Conservation (phyloP, 805 yeast genomes). For the Candida dendrica region DNA sequence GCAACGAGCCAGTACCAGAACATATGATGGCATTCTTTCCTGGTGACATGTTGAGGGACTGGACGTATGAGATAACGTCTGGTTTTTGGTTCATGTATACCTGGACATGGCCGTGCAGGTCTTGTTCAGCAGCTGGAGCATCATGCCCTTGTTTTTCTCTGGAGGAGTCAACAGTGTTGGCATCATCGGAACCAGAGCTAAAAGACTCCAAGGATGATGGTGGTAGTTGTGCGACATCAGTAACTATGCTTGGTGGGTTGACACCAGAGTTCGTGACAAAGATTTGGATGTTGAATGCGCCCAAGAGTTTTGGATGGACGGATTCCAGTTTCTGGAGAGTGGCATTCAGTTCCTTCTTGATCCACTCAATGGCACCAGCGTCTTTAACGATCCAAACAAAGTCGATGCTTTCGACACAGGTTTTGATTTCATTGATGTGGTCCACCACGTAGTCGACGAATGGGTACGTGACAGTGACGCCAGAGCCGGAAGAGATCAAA, state of each 20-base stretch:
- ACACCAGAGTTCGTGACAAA: slow-evolving; percentile 23
- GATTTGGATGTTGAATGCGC: slow-evolving; percentile 14
- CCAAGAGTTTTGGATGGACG: not conserved
- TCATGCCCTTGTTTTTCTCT: not conserved
- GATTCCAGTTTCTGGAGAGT: not conserved
- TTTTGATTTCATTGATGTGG: slow-evolving; percentile 5
- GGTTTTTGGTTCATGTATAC: slow-evolving; percentile 12
- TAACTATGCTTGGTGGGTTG: not conserved
- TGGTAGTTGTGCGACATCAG: not conserved
- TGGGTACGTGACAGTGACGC: slow-evolving; percentile 44
- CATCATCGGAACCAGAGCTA: not conserved
- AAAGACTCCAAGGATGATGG: not conserved
- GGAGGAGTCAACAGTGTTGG: not conserved
- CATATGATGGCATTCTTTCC: slow-evolving; percentile 33
- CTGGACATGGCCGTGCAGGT: not conserved
- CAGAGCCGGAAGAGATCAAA: slow-evolving; percentile 42
- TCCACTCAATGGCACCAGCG: slow-evolving; percentile 31
- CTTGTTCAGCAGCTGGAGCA: not conserved
- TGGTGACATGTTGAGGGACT: slow-evolving; percentile 1
- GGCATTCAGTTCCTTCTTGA: slow-evolving; percentile 26
- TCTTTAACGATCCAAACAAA: slow-evolving; percentile 39
- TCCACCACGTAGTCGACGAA: slow-evolving; percentile 24
- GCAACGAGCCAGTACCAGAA: slow-evolving; percentile 40
- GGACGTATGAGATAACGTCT: slow-evolving; percentile 3
- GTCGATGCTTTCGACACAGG: slow-evolving; percentile 23